Evolutionary conservation across 768 basidiomycete genomes (phyloP).

Genomic region (Auriculariales sp.): DNA sequence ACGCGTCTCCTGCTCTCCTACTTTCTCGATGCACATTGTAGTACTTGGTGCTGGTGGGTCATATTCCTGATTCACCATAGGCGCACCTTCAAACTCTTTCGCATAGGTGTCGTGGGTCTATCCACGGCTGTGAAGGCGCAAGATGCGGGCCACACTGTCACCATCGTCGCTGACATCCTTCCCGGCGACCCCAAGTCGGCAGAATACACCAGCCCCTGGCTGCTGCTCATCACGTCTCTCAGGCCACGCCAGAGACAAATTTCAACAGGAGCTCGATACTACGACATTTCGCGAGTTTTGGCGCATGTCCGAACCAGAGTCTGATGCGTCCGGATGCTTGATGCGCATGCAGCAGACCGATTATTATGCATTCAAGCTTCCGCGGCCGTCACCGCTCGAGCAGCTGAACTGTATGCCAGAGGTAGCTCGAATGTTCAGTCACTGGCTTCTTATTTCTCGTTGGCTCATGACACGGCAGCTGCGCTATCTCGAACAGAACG

Average conservation of each 20-base stretch:
- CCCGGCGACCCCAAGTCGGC: slow-evolving; percentile 60
- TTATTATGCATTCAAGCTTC: slow-evolving; percentile 30
- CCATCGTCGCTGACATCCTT: slow-evolving; percentile 54
- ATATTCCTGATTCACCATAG: too few species aligned
- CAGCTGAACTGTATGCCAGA: slow-evolving; percentile 15
- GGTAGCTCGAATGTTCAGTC: slow-evolving; percentile 11
- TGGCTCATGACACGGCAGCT: too few species aligned
- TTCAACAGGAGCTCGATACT: slow-evolving; percentile 49
- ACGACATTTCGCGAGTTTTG: slow-evolving; percentile 68
- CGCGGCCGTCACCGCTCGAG: slow-evolving; percentile 21
- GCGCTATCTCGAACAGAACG: slow-evolving; percentile 21
- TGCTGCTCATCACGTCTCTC: slow-evolving; percentile 61
- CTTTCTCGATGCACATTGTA: too few species aligned
- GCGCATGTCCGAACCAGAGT: slow-evolving; percentile 42
- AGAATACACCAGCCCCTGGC: slow-evolving; percentile 68
- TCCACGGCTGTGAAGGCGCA: slow-evolving; percentile 63
- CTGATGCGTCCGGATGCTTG: slow-evolving; percentile 45
- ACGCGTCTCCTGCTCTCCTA: too few species aligned
- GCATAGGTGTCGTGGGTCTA: slow-evolving; percentile 72
- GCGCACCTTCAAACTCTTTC: too few species aligned
- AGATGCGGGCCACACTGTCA: slow-evolving; percentile 53
- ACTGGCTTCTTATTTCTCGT: slow-evolving; percentile 12
- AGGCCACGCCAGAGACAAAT: slow-evolving; percentile 30
- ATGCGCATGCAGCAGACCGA: slow-evolving; percentile 49
- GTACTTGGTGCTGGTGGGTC: too few species aligned